phyloP scores from a whole-genome alignment of 116 monocot genomes.

The Posidonia oceanica region DNA sequence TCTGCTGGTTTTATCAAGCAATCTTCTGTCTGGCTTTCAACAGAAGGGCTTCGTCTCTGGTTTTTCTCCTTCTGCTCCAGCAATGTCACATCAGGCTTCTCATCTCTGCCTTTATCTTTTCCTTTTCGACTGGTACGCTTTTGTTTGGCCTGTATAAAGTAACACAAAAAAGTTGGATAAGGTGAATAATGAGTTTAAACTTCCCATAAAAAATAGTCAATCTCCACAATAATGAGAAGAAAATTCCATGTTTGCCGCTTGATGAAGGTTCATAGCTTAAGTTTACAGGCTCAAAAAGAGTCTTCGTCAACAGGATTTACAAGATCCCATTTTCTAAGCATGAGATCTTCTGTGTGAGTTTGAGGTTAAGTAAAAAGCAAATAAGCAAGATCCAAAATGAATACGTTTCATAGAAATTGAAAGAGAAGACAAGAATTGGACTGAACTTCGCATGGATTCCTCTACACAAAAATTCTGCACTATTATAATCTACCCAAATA shows the following conservation, averaged over 20 bases:
- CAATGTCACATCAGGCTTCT: conserved; percentile 34
- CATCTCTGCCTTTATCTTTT: conserved; percentile 64
- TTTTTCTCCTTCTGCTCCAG: conserved; percentile 14
- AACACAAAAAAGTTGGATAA: neutral
- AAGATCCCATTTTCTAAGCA: too few species aligned
- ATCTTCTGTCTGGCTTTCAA: conserved; percentile 23
- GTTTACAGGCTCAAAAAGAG: too few species aligned
- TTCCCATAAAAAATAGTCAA: neutral
- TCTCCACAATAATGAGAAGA: neutral
- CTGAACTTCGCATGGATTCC: too few species aligned
- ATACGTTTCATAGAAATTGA: neutral
- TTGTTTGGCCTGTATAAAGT: conserved; percentile 60
- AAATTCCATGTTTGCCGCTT: neutral
- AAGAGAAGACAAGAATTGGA: neutral
- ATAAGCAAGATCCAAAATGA: too few species aligned
- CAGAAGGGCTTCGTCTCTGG: conserved; percentile 19
- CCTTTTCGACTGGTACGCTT: conserved; percentile 63
- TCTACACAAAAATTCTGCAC: too few species aligned
- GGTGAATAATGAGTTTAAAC: neutral
- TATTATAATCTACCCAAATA: too few species aligned
- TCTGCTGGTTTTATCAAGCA: conserved; percentile 9
- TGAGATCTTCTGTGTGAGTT: too few species aligned
- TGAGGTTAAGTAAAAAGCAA: too few species aligned
- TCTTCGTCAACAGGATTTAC: too few species aligned
- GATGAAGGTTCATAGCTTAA: too few species aligned